Base-by-base conservation (phyloP, 495 filamentous ascomycete species). In the Aeminium ludgeri region DNA sequence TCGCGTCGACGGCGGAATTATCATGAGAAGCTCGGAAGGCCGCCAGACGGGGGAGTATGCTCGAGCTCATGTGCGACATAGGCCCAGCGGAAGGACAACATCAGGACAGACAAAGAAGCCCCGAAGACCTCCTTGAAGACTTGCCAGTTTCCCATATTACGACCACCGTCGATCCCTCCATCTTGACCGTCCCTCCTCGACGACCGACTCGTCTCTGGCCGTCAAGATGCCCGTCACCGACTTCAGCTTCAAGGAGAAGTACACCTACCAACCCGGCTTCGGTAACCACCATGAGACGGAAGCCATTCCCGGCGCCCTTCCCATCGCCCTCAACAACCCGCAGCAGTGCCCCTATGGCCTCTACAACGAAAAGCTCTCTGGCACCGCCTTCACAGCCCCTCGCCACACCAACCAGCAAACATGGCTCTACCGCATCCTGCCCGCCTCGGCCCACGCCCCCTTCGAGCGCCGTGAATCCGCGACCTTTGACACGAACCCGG, bases 381-480 rank as follows among this genome's bases (percentile, higher is more conserved):
- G 86, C 12, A 92, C 86, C 6, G 78, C 86, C 29, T 95, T 95
- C 56, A 95, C 86, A 19, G 83, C 86, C 5, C 86, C 86, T 0
- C 73, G 86, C 13, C 71, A 78, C 59, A 81, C 89, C 55, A 95
- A 92, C 62, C 74, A 78, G 56, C 86, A 93, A 53, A 71, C 86
- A 29, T 95, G 86, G 86, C 74, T 93, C n/a, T 93, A 95, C 57
- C 73, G 86, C 10, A 83, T 92, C 45, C 65, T 93, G 20, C 86
- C 86, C 28, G 72, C 82, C 0, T 84, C 82, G 30, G 70, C 84
- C 5, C 86, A 95, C 52, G 70, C 73, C 42, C 71, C 80, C 36
- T 93, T 92, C 57, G 53, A 67, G 18, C 61, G 70, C 0, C 58
- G 66, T 12, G 69, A 74, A 48, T 62, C 60, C 11, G 55, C 59